Evolutionary conservation across 257 asterid species (phyloP), one percentile per base, ranked within the genome.

Genomic region (Solanum ahanhuiri): DNA sequence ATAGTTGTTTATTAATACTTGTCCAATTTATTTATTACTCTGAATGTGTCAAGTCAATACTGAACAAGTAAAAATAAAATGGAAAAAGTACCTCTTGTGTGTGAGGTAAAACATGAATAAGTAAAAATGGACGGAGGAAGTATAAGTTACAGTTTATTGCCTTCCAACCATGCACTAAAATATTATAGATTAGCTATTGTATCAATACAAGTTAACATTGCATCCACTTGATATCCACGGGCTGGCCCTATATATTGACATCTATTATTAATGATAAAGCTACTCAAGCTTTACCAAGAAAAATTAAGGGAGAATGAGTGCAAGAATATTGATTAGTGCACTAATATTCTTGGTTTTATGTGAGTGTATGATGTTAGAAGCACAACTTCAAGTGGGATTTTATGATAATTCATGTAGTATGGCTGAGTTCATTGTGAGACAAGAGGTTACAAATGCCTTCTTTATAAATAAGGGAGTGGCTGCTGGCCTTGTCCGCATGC

Each of bases 401-500:
- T 94, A 96, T 81, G 88, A 54, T 5, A 31, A 70, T 5, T 88
- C 94, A 4, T 96, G 98, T 85, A 48, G 88, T 12, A 57, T 86
- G 15, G 98, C 93, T 4, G 98, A 96, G 91, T 25, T 88, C 54
- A 77, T 92, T 22, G 91, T 96, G 81, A 93, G 91, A 81, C 91
- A 89, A 43, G 95, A 95, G 87, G 98, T 96, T 30, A 4, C 75
- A 37, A 82, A 82, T 2, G 98, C 91, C 8, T 90, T 94, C 87
- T 0, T 82, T n/a, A 35, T 9, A 22, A 86, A 95, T 90, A 87
- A 63, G 2, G 99, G 98, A 81, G 51, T 92, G 11, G 97, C 98
- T 83, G 95, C 98, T 81, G 97, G 97, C 67, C 98, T 96, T 30
- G 87, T 96, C 75, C 91, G 99, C 57, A 54, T 96, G 93, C 98